Percentiles rank a stretch among this genome's conserved stretches.
These are phyloP conservation scores for Dendrobium catenatum DNA, from an alignment of 106 monocot genomes.

Conservation along the genomic window DNA sequence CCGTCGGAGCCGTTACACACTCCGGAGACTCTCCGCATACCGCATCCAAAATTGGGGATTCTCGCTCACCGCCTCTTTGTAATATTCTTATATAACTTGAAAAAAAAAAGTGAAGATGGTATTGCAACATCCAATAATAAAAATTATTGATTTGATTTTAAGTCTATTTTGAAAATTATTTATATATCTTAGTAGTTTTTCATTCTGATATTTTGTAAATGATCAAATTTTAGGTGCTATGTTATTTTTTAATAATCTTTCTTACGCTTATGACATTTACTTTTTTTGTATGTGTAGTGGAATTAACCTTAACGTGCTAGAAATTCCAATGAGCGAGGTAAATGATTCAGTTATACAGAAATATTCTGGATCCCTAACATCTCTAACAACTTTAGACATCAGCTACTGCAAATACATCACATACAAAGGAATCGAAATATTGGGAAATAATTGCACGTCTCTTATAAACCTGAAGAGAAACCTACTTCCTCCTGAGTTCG, in stretches of 20 bases:
- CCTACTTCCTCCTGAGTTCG: constrained; percentile 29
- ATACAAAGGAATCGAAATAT: constrained; percentile 28
- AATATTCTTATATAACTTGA: not conserved
- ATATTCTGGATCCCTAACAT: constrained; percentile 14
- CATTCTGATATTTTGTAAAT: too few relatives aligned
- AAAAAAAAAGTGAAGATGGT: too few relatives aligned
- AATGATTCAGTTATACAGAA: constrained; percentile 24
- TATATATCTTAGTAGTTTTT: too few relatives aligned
- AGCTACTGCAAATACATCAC: constrained; percentile 50
- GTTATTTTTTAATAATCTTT: too few relatives aligned
- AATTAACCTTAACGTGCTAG: constrained; percentile 24
- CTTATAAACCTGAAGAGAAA: constrained; percentile 37
- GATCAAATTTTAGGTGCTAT: too few relatives aligned
- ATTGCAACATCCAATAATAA: too few relatives aligned
- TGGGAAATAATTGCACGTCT: constrained; percentile 43
- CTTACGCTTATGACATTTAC: not conserved
- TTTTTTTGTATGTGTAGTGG: not conserved
- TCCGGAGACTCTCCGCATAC: not conserved
- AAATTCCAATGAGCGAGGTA: constrained; percentile 52
- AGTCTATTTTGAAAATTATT: too few relatives aligned
- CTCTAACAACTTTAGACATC: constrained; percentile 35
- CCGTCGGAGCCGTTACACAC: not conserved
- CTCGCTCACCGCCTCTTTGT: constrained; percentile 4
- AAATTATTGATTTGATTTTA: too few relatives aligned
- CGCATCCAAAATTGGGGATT: not conserved